Evolutionary conservation across 805 yeast species (phyloP), one percentile per base, ranked within the genome.

Genomic region (Teunomyces barrocoloradensis): DNA sequence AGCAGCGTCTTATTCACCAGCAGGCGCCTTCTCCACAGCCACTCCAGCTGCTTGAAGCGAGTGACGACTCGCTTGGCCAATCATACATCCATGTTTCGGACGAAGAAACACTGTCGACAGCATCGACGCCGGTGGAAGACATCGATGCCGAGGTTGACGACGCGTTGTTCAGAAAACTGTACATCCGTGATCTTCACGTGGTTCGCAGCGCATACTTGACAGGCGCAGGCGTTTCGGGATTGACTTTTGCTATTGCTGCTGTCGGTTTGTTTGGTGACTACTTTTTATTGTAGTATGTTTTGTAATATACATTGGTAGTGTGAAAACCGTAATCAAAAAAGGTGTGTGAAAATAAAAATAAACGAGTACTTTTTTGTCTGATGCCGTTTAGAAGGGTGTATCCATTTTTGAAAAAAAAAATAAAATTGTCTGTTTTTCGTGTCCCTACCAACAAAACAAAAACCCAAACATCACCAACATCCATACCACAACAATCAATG

Each of bases 211-310:
- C 73, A 9, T 77, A 77, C 58, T 46, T 61, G 25, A 54, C 69
- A 21, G 76, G 79, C 3, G 65, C 76, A 6, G 64, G 62, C 12
- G 55, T 81, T 29, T 59, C 78, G 13, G 76, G 77, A 6, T 50
- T 66, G 10, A 77, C 82, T 0, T 76, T 81, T 45, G 58, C 74
- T 4, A 61, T 83, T 44, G 73, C 84, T 18, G 56, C 73, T 9
- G 60, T 83, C 51, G 89, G 89, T 11, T 71, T 80, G 45, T 58
- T 78, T 47, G 89, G 89, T 10, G 89, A 83, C 57, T 54, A 40
- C 43, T 40, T 20, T n/a, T 39, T 15, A 32, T 37, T 37, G 18
- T 37, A 37, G 23, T 37, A 37, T 18, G 20, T 18, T 18, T 18
- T 15, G 21, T 7, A 7, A 33, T 33, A 17, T 33, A 33, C 13